Base-by-base conservation (phyloP, 768 basidiomycete species). In the Suillus lakei region DNA sequence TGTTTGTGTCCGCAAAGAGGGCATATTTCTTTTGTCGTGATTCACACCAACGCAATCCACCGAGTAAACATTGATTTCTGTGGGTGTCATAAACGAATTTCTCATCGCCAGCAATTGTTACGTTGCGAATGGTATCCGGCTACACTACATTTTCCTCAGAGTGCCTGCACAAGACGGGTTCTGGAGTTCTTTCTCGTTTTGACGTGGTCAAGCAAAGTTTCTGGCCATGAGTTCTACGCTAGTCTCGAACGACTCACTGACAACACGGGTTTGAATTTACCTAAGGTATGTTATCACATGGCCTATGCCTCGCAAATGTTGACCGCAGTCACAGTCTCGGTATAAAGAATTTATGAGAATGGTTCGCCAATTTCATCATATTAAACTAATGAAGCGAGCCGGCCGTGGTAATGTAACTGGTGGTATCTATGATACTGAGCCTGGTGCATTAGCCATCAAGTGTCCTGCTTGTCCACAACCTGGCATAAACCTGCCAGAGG, bases 11-110 rank as follows among this genome's bases (percentile, higher is more conserved):
- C 46, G 4, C 12, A 38, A 13, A 15, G 48, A 39, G 46, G 59
- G 7, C 51, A 68, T 15, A 8, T 76, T n/a, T 64, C 72, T 16
- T 81, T 80, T 61, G 67, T 74, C 2, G 64, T 82, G 18, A 61
- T 82, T 56, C 69, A 78, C 61, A 65, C 53, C 0, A 68, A 70
- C 60, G 78, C 76, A 0, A 71, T 82, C 21, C 79, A 80, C 59
- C 39, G 67, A 3, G 72, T 81, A 4, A 62, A 38, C 5, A 39
- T 81, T 0, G 68, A 74, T 61, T 81, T 74, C 62, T 81, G 80
- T 61, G 67, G 66, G 2, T 82, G 80, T 66, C 65, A 68, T 6
- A 51, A 65, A 0, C 30, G 28, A 39, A 43, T 67, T n/a, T 58
- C 66, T 1, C 72, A 62, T 7, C 60, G 65, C 12, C 60, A 70